Evolutionary conservation across 164 flowering plant species (phyloP), one percentile per base, ranked within the genome.

Genomic region (Umbilicus rupestris): DNA sequence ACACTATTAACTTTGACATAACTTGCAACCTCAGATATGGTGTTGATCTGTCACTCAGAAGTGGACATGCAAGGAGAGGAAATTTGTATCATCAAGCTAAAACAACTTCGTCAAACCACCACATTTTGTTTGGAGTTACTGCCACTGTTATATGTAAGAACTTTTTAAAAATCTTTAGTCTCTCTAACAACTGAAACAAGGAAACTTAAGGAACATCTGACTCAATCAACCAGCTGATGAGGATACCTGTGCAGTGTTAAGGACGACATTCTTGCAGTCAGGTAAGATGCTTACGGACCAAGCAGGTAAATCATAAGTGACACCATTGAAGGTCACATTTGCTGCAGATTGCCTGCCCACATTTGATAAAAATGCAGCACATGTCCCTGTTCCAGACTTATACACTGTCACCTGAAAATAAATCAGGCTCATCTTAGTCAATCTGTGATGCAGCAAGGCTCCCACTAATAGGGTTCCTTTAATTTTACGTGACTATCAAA

Each of bases 261-360:
- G 79, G 29, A 64, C 90, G 3, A 90, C 99, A 73, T 80, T 89
- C 78, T 95, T 89, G 94, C 99, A 95, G 80, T 95, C 99, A 8
- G 99, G 97, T 73, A 95, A 80, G 76, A 95, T 90, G 94, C 97
- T 95, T 68, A 92, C 97, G 67, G 99, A 95, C 99, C 99, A 95
- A 47, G 89, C 92, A 68, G 99, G 99, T 75, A 95, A 74, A 41
- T 71, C 69, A 74, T 92, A 95, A 63, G 96, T 82, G 64, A 86
- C 84, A 28, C 94, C 92, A 74, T 78, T 86, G 83, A 95, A 95
- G 29, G 64, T 86, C 72, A 90, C 92, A 63, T 80, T 87, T 68
- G 83, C 86, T 74, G 82, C 99, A 70, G 92, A 83, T 39, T 76
- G 67, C 30, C 87, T 79, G 55, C 60, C 96, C 49, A 77, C 31